Percentiles rank a stretch among this genome's conserved stretches.
phyloP scores from a whole-genome alignment of 2,329 filamentous ascomycete species.

The Juglanconis juglandina region DNA sequence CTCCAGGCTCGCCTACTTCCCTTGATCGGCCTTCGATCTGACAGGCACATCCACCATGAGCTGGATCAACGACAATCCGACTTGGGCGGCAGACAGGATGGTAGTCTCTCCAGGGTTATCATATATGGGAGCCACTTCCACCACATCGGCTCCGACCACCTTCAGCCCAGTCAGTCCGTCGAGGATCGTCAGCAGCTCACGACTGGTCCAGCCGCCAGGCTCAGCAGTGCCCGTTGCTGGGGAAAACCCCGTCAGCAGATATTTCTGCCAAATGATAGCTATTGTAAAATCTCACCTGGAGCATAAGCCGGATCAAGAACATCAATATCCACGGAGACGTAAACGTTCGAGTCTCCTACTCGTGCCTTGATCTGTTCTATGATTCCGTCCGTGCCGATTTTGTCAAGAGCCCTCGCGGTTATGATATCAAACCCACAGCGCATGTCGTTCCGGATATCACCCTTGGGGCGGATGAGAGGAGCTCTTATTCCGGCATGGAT shows the following conservation, averaged over 20 bases:
- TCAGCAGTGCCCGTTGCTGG: conserved; percentile 72
- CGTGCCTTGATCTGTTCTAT: conserved; percentile 59
- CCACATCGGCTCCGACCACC: conserved; percentile 73
- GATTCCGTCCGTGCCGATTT: conserved; percentile 62
- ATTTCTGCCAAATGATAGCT: too few species aligned
- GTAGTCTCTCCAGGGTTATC: conserved; percentile 72
- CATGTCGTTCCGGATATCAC: conserved; percentile 53
- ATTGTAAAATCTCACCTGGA: conserved; percentile 42
- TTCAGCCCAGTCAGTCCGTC: conserved; percentile 69
- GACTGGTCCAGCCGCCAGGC: conserved; percentile 75
- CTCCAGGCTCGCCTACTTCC: not conserved
- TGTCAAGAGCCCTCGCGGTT: conserved; percentile 66
- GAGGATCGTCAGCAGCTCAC: conserved; percentile 71
- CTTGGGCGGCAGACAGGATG: conserved; percentile 17
- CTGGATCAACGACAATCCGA: conserved; percentile 18
- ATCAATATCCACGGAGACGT: conserved; percentile 77
- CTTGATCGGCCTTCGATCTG: conserved; percentile 11
- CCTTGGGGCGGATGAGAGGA: conserved; percentile 42
- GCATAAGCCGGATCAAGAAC: conserved; percentile 69
- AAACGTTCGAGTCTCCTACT: conserved; percentile 53
- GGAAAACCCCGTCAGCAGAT: not conserved
- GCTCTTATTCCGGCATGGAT: conserved; percentile 62
- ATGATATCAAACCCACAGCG: conserved; percentile 58
- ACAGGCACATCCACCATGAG: conserved; percentile 22
- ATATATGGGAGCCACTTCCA: conserved; percentile 76